Percentiles rank a stretch among this genome's conserved stretches.
phyloP scores from a whole-genome alignment of 331 rosid species.

The Arachis monticola region DNA sequence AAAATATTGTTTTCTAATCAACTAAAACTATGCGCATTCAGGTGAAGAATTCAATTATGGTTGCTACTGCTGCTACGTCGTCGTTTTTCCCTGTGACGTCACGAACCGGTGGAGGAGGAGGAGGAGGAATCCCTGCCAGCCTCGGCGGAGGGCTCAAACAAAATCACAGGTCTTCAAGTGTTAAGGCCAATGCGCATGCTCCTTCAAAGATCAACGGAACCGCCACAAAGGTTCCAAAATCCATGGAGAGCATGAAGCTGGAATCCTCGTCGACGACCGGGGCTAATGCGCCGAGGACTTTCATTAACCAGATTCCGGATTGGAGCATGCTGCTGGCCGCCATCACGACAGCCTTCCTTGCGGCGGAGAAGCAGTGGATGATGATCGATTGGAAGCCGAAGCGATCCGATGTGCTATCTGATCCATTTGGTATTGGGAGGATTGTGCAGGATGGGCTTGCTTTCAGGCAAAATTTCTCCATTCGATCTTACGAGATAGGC shows the following conservation, averaged over 20 bases:
- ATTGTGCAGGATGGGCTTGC: conserved; percentile 93
- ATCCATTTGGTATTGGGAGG: conserved; percentile 88
- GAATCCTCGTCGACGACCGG: conserved; percentile 43
- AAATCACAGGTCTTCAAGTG: conserved; percentile 58
- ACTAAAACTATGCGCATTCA: conserved; percentile 17
- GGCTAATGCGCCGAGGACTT: conserved; percentile 58
- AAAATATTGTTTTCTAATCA: neutral
- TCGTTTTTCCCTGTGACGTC: conserved; percentile 70
- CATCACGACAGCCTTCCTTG: conserved; percentile 86
- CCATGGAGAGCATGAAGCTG: conserved; percentile 53
- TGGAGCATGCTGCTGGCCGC: conserved; percentile 99
- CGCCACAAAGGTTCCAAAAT: conserved; percentile 40
- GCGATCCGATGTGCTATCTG: conserved; percentile 79
- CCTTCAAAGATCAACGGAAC: conserved; percentile 74
- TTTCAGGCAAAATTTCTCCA: conserved; percentile 83
- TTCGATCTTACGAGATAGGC: conserved; percentile 97
- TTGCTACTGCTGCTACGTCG: conserved; percentile 80
- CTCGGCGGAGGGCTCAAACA: conserved; percentile 55
- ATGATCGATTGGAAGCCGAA: conserved; percentile 99
- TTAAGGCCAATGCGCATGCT: conserved; percentile 88
- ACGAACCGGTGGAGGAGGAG: conserved; percentile 32
- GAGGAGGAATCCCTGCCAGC: conserved; percentile 26
- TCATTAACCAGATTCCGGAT: conserved; percentile 91
- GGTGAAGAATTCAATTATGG: conserved; percentile 60
- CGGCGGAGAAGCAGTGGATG: conserved; percentile 99